These are phyloP conservation scores for Aspergillus diversus DNA, from an alignment of 495 filamentous ascomycete genomes.

Conservation along the genomic window DNA sequence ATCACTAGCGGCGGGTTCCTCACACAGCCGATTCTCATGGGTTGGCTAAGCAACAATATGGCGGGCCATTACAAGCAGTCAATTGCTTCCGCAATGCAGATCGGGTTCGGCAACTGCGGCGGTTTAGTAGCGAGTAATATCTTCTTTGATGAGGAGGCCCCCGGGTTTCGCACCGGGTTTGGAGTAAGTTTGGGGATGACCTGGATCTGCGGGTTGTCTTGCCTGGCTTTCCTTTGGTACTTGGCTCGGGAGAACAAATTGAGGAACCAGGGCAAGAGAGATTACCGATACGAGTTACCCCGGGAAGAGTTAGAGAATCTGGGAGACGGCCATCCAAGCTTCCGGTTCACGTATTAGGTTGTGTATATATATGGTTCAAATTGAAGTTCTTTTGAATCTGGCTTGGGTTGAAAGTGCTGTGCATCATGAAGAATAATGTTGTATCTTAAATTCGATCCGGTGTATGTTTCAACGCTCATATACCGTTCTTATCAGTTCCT, in stretches of 20 bases:
- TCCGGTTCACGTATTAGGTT: conserved; percentile 53
- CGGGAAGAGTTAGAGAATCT: conserved; percentile 56
- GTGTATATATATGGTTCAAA: not conserved
- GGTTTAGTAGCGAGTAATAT: conserved; percentile 60
- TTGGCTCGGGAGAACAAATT: conserved; percentile 57
- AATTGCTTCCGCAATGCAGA: conserved; percentile 53
- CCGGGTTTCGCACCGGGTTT: conserved; percentile 54
- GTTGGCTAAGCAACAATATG: conserved; percentile 60
- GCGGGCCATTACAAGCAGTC: conserved; percentile 62
- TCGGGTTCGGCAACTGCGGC: conserved; percentile 56
- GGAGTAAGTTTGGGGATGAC: conserved; percentile 51
- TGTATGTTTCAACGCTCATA: not conserved
- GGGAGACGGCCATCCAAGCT: conserved; percentile 63
- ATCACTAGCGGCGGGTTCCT: conserved; percentile 52
- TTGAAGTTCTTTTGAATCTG: not conserved
- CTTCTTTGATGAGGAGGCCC: conserved; percentile 52
- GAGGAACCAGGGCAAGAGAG: conserved; percentile 56
- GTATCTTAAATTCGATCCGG: no score
- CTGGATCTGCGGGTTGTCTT: conserved; percentile 51
- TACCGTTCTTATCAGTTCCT: not conserved
- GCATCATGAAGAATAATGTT: not conserved
- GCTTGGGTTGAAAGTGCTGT: not conserved
- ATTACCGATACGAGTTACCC: conserved; percentile 47
- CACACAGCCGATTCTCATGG: conserved; percentile 48
- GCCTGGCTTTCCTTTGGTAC: conserved; percentile 44